These are phyloP conservation scores for Ephemerocybe angulata DNA, from an alignment of 768 basidiomycete species.

Conservation along the genomic window DNA sequence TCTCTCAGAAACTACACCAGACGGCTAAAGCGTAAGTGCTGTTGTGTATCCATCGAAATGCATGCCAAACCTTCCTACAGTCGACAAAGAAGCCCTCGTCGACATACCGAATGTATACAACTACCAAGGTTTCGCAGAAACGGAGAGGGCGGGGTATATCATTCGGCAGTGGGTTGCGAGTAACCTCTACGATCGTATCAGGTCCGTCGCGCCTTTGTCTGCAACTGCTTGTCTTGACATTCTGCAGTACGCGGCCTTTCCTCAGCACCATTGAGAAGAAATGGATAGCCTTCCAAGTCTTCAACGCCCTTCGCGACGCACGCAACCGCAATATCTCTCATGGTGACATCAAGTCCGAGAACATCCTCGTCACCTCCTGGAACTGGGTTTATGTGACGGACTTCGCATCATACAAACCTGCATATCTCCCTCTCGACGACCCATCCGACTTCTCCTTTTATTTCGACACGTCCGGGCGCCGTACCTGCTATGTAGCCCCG, in stretches of 20 bases:
- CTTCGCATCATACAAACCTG: slow-evolving; percentile 94
- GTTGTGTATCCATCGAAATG: slow-evolving; percentile 7
- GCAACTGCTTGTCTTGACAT: neutral
- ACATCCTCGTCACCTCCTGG: slow-evolving; percentile 93
- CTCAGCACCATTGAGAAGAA: slow-evolving; percentile 90
- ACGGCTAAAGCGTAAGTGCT: slow-evolving; percentile 65
- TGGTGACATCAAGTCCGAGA: slow-evolving; percentile 97
- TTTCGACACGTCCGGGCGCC: slow-evolving; percentile 91
- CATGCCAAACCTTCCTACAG: slow-evolving; percentile 36
- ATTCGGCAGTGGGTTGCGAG: slow-evolving; percentile 93
- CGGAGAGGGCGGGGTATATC: slow-evolving; percentile 93
- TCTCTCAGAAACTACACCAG: slow-evolving; percentile 72
- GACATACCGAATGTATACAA: slow-evolving; percentile 88
- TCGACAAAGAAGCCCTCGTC: slow-evolving; percentile 76
- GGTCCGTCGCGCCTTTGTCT: slow-evolving; percentile 46
- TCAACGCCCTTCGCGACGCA: slow-evolving; percentile 80
- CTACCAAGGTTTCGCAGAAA: slow-evolving; percentile 88
- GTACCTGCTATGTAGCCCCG: slow-evolving; percentile 95
- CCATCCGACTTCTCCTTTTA: slow-evolving; percentile 97
- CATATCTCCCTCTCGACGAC: slow-evolving; percentile 91
- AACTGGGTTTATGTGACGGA: slow-evolving; percentile 95
- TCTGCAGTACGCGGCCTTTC: slow-evolving; percentile 86
- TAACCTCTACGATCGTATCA: slow-evolving; percentile 95
- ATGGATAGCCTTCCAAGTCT: slow-evolving; percentile 94
- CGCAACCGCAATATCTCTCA: slow-evolving; percentile 87